phyloP scores from a whole-genome alignment of 2,329 filamentous ascomycete genomes.

The Pestalotiopsis sp. region DNA sequence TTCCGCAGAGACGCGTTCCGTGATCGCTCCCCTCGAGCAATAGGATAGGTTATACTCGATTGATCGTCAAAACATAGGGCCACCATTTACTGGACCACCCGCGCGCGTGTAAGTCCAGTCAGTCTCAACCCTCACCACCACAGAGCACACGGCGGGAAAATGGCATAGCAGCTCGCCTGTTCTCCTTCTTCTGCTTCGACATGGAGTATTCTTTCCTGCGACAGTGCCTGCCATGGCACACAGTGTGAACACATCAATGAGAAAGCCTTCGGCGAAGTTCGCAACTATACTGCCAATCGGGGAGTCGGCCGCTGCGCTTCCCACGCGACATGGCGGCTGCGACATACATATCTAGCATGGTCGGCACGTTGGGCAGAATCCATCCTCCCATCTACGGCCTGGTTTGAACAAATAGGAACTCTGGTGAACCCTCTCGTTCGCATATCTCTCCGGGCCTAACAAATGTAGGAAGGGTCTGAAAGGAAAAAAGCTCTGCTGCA shows the following conservation, averaged over 20 bases:
- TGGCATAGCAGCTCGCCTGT: background rate
- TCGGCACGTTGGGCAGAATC: conserved; percentile 9
- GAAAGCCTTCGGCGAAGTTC: background rate
- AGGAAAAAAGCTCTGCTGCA: background rate
- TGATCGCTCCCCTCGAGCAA: background rate
- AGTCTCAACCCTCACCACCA: background rate
- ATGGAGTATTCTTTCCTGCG: background rate
- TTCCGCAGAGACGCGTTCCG: background rate
- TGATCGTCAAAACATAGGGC: conserved; percentile 5
- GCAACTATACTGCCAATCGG: conserved; percentile 7
- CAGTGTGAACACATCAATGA: background rate
- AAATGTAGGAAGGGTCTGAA: conserved; percentile 4
- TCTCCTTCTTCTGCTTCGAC: background rate
- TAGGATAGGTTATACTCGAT: background rate
- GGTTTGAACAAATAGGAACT: conserved; percentile 2
- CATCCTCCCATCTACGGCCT: background rate
- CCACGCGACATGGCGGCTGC: conserved; percentile 6
- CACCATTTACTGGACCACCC: conserved; percentile 2
- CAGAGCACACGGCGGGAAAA: background rate
- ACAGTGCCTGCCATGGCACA: conserved; percentile 1
- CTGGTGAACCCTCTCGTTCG: background rate
- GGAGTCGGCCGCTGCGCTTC: background rate
- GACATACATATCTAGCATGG: conserved; percentile 9
- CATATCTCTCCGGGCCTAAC: conserved; percentile 1
- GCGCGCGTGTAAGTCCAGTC: background rate